Evolutionary conservation across 768 basidiomycete genomes (phyloP).

Genomic region (Filobasidium floriforme): DNA sequence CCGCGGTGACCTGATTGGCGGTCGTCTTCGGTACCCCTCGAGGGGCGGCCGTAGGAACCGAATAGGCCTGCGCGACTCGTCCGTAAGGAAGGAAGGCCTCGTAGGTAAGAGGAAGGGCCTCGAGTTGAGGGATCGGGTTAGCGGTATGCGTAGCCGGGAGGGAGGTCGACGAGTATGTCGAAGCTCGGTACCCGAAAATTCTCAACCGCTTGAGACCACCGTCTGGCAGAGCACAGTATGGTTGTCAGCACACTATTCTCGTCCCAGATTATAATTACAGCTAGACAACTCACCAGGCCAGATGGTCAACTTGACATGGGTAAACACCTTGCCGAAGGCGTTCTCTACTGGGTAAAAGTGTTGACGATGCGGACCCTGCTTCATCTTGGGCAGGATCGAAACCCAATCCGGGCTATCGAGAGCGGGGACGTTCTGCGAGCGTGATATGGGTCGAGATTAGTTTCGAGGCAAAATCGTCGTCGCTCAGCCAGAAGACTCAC

Average conservation of each 20-base stretch:
- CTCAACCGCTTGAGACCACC: constrained; percentile 93
- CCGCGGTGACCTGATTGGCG: constrained; percentile 83
- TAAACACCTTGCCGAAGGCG: constrained; percentile 53
- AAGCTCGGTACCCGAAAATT: constrained; percentile 57
- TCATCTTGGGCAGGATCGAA: constrained; percentile 63
- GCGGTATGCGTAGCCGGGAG: constrained; percentile 50
- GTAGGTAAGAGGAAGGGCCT: constrained; percentile 59
- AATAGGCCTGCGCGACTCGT: constrained; percentile 80
- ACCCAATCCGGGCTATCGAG: constrained; percentile 58
- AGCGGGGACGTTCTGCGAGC: constrained; percentile 28
- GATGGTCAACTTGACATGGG: constrained; percentile 80
- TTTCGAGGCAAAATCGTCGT: background rate
- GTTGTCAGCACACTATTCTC: too few relatives aligned
- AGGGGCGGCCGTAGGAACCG: constrained; percentile 58
- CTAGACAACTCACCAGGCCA: constrained; percentile 53
- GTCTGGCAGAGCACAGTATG: constrained; percentile 48
- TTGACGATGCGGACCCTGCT: constrained; percentile 78
- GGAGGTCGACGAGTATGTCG: constrained; percentile 10
- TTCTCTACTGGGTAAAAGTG: constrained; percentile 79
- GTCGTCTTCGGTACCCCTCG: constrained; percentile 57
- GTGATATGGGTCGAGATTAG: background rate
- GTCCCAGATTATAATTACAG: too few relatives aligned
- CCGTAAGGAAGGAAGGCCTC: constrained; percentile 86
- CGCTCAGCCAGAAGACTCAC: constrained; percentile 32
- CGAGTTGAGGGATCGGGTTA: constrained; percentile 31